Evolutionary conservation across 495 filamentous ascomycete genomes (phyloP).

Genomic region (Aspergillus incahuasiensis): DNA sequence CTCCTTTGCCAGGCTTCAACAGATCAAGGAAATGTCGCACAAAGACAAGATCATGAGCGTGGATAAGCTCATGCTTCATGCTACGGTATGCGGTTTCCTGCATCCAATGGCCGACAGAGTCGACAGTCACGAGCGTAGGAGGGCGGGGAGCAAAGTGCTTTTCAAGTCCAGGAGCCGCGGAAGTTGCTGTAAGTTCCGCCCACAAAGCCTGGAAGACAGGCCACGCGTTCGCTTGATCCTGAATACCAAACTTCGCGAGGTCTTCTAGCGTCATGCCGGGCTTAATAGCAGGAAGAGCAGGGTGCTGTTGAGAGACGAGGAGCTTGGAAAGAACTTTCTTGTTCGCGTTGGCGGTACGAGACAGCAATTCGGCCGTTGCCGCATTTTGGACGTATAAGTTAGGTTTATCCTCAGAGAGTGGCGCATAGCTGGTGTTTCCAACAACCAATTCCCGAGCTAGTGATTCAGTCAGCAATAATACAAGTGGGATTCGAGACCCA

Average conservation of each 20-base stretch:
- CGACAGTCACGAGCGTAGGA: conserved; percentile 72
- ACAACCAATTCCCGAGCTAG: conserved; percentile 77
- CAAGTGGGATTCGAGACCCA: conserved; percentile 2
- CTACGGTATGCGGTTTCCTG: conserved; percentile 66
- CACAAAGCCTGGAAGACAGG: conserved; percentile 77
- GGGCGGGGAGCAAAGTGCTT: conserved; percentile 54
- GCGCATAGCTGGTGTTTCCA: conserved; percentile 72
- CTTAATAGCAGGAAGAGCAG: conserved; percentile 48
- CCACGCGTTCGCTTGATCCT: conserved; percentile 73
- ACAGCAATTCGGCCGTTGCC: conserved; percentile 68
- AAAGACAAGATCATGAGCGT: conserved; percentile 79
- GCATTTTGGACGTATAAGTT: conserved; percentile 70
- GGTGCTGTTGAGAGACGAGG: conserved; percentile 55
- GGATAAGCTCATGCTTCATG: conserved; percentile 63
- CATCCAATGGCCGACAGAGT: conserved; percentile 80
- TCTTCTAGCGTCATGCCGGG: conserved; percentile 59
- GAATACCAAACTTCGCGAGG: conserved; percentile 64
- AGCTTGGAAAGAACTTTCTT: conserved; percentile 54
- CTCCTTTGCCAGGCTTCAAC: conserved; percentile 49
- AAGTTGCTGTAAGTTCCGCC: conserved; percentile 64
- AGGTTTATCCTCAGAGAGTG: conserved; percentile 54
- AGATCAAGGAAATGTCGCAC: conserved; percentile 69
- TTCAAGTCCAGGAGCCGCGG: conserved; percentile 37
- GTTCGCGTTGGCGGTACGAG: conserved; percentile 69
- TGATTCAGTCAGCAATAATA: conserved; percentile 10